Conservation (phyloP, 2,329 filamentous ascomycete species). For the Paracorniculantispora psalliotae region DNA sequence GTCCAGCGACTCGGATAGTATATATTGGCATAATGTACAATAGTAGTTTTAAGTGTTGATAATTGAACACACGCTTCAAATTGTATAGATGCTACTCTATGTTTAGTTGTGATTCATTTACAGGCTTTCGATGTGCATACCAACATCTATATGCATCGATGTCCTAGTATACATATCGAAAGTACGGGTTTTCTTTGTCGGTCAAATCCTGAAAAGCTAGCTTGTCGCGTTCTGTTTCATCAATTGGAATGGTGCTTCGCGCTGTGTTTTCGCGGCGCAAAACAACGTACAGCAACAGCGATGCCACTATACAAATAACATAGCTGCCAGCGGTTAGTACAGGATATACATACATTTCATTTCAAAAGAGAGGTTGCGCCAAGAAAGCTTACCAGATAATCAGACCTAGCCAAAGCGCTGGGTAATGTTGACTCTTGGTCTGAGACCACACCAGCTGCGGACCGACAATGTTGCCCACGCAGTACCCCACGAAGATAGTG, state of each 20-base stretch:
- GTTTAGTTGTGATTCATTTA: no score
- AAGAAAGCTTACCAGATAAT: constrained; percentile 48
- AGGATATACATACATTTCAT: not conserved
- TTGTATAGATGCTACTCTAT: not conserved
- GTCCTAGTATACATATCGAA: constrained; percentile 46
- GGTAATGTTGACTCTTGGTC: constrained; percentile 62
- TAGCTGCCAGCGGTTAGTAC: constrained; percentile 43
- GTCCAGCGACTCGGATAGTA: not conserved
- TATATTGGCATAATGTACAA: not conserved
- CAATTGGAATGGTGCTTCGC: constrained; percentile 38
- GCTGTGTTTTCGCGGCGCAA: constrained; percentile 54
- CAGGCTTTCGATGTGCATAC: not conserved
- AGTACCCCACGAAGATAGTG: constrained; percentile 70
- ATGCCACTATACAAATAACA: constrained; percentile 59
- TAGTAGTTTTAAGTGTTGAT: not conserved
- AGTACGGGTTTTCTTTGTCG: constrained; percentile 63
- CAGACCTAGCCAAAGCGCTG: constrained; percentile 64
- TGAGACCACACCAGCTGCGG: constrained; percentile 66
- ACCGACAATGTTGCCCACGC: constrained; percentile 70
- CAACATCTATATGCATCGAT: no score
- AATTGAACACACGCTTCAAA: not conserved
- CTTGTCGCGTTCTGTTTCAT: constrained; percentile 58
- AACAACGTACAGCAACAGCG: constrained; percentile 52
- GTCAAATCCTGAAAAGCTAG: constrained; percentile 64
- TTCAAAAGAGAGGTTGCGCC: no score